Base-by-base conservation (phyloP, 192 early-diverging fungal genomes). In the Phycomyces nitens region DNA sequence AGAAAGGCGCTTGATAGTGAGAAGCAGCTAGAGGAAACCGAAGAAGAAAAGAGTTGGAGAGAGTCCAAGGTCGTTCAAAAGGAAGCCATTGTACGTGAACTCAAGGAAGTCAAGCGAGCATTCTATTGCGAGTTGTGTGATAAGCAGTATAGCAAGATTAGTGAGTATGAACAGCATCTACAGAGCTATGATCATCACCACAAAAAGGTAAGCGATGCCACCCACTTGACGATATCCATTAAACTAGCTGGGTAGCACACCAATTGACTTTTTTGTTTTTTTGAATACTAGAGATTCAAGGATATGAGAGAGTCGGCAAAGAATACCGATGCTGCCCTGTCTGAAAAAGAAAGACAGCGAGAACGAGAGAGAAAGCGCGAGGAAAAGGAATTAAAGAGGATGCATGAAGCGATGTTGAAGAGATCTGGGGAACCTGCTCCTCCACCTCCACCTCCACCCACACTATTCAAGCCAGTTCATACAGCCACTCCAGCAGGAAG, bases 181-280 rank as follows among this genome's bases (percentile, higher is more conserved):
- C 84, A 82, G 40, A 83, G 80, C 27, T 93, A 93, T 56, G 91
- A 93, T 66, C 91, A 93, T 66, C 80, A 90, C 64, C 91, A 93
- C 71, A 74, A 81, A 38, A 87, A 89, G 80, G 84, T 87, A 66
- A 65, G 9, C 23, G 3, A 38, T 66, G 8, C 22, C 2, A n/a
- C 0, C 9, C 21, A 47, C 22, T 44, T 49, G 0, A 53, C 42
- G 12, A 47, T 10, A 23, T n/a, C 23, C 60, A 27, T n/a, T n/a
- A n/a, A n/a, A n/a, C n/a, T n/a, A n/a, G n/a, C n/a, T n/a, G n/a
- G n/a, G n/a, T n/a, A n/a, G n/a, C n/a, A n/a, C n/a, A n/a, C n/a
- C n/a, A n/a, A n/a, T n/a, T n/a, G n/a, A n/a, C n/a, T n/a, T n/a
- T n/a, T n/a, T n/a, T n/a, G n/a, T n/a, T n/a, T n/a, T n/a, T n/a